Base-by-base conservation (phyloP, 148 eudicot species). In the Chenopodium berlandieri region DNA sequence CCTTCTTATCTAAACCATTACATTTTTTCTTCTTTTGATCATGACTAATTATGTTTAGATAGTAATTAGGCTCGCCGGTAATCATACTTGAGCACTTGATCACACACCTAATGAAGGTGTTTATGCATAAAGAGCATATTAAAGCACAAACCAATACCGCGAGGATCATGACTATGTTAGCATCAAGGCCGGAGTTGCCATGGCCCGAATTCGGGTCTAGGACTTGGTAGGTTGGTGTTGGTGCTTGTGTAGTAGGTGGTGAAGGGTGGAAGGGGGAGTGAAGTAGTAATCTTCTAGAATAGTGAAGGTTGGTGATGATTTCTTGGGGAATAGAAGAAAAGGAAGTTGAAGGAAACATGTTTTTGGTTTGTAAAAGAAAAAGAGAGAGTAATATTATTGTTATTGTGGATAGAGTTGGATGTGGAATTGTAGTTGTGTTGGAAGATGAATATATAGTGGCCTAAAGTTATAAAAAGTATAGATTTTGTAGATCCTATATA, bases 1-100 rank as follows among this genome's bases (percentile, higher is more conserved):
- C 98, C 91, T 86, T 93, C 34, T 87, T 93, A 47, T 82, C 79
- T 17, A 85, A 31, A 11, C 87, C 87, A 9, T 14, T 52, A 22
- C n/a, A 34, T 22, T 13, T 69, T 2, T 22, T 73, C 9, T 77
- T 74, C 63, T 74, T 52, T 5, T 16, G 30, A 52, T 50, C 56
- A 72, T 19, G 74, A 12, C 22, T 84, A 75, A 78, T 67, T 40
- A 75, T 78, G 76, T 81, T 81, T 75, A 76, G 20, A 60, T 78
- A 78, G 79, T 81, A 54, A 78, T 60, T 81, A 67, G 81, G 76
- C 82, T 79, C 76, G 3, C 77, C 73, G 4, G 13, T 48, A 10
- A 81, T 62, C 22, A 81, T 30, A 17, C 50, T 60, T 47, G 82
- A 78, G 82, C 82, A 85, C 87, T 78, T 85, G 58, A 85, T 22